Evolutionary conservation across 192 early-diverging fungal species (phyloP).

Genomic region (Jimgerdemannia flammicorona): DNA sequence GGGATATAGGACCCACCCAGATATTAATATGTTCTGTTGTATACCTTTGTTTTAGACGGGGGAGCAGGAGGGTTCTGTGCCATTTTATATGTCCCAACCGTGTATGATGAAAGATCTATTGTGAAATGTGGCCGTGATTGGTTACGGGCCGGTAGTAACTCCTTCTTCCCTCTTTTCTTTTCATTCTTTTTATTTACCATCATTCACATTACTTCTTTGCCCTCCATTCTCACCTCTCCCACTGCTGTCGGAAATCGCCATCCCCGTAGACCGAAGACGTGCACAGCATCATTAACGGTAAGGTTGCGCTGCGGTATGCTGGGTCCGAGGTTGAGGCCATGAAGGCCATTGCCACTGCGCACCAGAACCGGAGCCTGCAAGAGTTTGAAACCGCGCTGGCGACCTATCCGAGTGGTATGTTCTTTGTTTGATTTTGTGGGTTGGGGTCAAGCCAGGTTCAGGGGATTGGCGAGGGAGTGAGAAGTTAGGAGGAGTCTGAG

Average conservation of each 20-base stretch:
- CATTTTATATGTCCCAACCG: no score
- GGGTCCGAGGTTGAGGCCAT: constrained; percentile 90
- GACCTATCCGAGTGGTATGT: constrained; percentile 76
- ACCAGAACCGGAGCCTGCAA: constrained; percentile 93
- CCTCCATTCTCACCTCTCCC: not conserved
- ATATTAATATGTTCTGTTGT: no score
- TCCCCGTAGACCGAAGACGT: constrained; percentile 86
- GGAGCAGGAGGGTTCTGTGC: not conserved
- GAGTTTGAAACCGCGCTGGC: constrained; percentile 93
- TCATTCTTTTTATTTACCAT: no score
- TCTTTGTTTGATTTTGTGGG: not conserved
- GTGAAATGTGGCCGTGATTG: no score
- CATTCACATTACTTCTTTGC: not conserved
- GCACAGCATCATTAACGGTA: constrained; percentile 84
- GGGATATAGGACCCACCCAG: no score
- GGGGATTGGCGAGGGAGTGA: not conserved
- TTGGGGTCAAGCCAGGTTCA: not conserved
- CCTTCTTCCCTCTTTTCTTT: no score
- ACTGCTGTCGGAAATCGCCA: not conserved
- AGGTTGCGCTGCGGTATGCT: constrained; percentile 85
- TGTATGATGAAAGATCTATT: constrained; percentile 1
- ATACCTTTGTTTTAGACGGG: no score
- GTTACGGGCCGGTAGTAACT: no score
- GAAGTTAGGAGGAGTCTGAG: not conserved
- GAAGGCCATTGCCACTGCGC: constrained; percentile 90